Evolutionary conservation across 305 asterid genomes (phyloP), one percentile per base, ranked within the genome.

Genomic region (Plantago coronopus): DNA sequence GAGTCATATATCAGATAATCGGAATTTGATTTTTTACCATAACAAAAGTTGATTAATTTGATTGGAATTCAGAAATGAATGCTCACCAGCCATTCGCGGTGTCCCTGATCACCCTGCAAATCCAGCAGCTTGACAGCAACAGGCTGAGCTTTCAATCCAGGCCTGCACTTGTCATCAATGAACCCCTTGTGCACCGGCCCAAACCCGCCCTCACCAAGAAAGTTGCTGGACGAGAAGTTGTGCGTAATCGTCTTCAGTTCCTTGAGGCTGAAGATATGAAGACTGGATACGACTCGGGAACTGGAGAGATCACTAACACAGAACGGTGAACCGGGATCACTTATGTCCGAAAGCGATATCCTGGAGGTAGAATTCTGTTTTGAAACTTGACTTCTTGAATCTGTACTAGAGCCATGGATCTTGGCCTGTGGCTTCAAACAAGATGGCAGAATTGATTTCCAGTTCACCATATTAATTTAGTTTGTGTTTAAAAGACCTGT

Each of bases 131-230:
- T 86, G 59, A 86, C 95, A 13, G 95, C 95, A 44, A 86, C 91
- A 22, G 91, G 85, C 79, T 86, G 95, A 21, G 88, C 83, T 67
- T 25, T 48, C 64, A 85, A 44, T 7, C 86, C 91, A 20, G 84
- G 83, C 71, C 81, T 65, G 25, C 77, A 71, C 69, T 67, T 77
- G 13, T 77, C 82, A 47, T 83, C 85, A 9, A 81, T 50, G 46
- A 86, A 86, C 46, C 95, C 95, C 59, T 86, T 86, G 62, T 86
- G 78, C 37, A 86, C 95, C 9, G 95, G 91, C 40, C 95, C 95
- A 65, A 85, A 86, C 40, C 95, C 95, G 13, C 95, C 95, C 68
- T 81, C 86, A 0, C 95, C 95, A 0, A 86, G 86, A 62, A 80
- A 72, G 62, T 83, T 86, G 63, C 59, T 65, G 0, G 87, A 54